Conservation (phyloP, 2,329 filamentous ascomycete species). For the Neurospora crassa region DNA sequence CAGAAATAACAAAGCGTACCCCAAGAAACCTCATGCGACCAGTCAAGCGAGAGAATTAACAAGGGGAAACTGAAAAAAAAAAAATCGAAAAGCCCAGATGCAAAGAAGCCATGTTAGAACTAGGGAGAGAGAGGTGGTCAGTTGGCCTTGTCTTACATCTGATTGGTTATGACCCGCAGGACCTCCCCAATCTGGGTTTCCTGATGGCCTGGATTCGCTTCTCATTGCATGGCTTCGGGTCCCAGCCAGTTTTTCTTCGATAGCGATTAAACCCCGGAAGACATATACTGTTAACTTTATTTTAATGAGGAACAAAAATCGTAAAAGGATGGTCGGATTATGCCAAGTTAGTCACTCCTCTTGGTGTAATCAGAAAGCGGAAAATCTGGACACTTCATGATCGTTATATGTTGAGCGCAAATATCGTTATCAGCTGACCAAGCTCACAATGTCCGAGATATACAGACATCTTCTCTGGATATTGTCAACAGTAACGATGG, state of each 20-base stretch:
- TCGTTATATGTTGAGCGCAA: neutral
- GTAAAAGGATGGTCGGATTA: neutral
- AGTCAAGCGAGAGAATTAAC: neutral
- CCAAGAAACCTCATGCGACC: neutral
- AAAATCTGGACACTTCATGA: neutral
- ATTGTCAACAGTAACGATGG: neutral
- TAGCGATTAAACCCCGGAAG: neutral
- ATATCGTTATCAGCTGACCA: neutral
- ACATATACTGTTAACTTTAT: neutral
- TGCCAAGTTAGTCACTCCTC: neutral
- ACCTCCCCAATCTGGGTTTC: neutral
- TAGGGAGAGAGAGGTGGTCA: neutral
- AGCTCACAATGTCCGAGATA: neutral
- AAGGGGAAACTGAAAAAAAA: neutral
- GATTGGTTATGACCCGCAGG: neutral
- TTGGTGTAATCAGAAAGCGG: neutral
- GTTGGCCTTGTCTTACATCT: neutral
- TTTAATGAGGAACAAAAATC: neutral
- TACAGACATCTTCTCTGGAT: neutral
- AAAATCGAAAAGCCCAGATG: neutral
- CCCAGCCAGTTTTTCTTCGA: neutral
- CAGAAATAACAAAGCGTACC: neutral
- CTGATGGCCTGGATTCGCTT: neutral
- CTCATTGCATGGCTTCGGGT: neutral
- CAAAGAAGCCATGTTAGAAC: neutral